These are phyloP conservation scores for Hippophae rhamnoides DNA, from an alignment of 306 rosid genomes.

Conservation along the genomic window DNA sequence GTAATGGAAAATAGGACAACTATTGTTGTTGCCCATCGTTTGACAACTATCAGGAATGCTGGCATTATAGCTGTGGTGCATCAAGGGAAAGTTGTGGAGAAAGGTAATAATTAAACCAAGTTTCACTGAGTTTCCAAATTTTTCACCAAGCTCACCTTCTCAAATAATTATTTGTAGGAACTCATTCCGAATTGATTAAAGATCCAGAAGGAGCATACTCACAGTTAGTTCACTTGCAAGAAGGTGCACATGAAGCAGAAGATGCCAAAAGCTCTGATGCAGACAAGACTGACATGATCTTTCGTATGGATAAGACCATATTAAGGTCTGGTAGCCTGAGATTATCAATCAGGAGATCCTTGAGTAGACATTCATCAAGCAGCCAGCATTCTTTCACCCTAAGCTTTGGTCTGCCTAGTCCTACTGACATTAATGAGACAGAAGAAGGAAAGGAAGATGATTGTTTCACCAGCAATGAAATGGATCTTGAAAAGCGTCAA, in stretches of 20 bases:
- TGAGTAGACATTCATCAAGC: slow-evolving; percentile 36
- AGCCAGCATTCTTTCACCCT: slow-evolving; percentile 22
- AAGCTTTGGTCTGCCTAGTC: slow-evolving; percentile 22
- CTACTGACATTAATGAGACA: slow-evolving; percentile 5
- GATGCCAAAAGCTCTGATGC: slow-evolving; percentile 10
- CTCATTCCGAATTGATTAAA: slow-evolving; percentile 46
- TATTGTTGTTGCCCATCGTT: slow-evolving; percentile 71
- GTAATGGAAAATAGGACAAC: slow-evolving; percentile 61
- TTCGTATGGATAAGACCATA: slow-evolving; percentile 15
- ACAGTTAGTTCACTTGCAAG: slow-evolving; percentile 64
- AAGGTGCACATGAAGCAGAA: slow-evolving; percentile 27
- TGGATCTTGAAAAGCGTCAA: slow-evolving; percentile 7
- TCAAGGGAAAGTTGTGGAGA: slow-evolving; percentile 61
- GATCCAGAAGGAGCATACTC: slow-evolving; percentile 59
- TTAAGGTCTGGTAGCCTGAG: slow-evolving; percentile 17
- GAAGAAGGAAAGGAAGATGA: slow-evolving; percentile 9
- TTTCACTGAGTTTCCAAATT: not conserved
- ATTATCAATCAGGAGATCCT: slow-evolving; percentile 26
- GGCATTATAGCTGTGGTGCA: slow-evolving; percentile 68
- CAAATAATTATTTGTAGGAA: slow-evolving; percentile 26
- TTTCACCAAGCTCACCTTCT: not conserved
- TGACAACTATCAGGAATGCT: slow-evolving; percentile 69
- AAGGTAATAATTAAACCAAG: slow-evolving; percentile 25
- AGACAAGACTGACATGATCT: slow-evolving; percentile 13
- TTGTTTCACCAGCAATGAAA: slow-evolving; percentile 7